Conservation (phyloP, 2,329 filamentous ascomycete species). For the Cercospora zeina region DNA sequence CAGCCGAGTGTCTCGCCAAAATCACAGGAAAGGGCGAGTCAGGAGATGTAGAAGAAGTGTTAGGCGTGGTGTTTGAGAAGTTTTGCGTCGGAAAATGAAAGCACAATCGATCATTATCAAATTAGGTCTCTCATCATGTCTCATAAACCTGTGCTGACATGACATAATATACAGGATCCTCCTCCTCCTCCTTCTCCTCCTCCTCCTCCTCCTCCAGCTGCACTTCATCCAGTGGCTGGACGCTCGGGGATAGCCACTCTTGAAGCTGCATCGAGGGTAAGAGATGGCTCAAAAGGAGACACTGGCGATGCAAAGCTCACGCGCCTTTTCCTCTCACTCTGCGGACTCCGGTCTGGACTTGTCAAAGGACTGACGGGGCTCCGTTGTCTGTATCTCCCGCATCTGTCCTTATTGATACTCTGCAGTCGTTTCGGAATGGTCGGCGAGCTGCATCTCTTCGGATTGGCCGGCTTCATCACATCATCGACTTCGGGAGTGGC, state of each 20-base stretch:
- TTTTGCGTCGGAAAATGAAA: constrained; percentile 48
- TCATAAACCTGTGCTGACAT: background rate
- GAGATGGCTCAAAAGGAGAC: background rate
- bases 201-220: too few relatives aligned
- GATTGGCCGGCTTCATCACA: background rate
- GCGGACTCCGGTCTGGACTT: background rate
- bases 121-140: background rate
- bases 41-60: constrained; percentile 90
- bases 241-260: background rate
- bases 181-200: too few relatives aligned
- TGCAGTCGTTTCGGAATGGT: constrained; percentile 8
- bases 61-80: constrained; percentile 98
- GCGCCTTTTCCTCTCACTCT: background rate
- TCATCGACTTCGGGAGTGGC: background rate
- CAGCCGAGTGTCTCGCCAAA: constrained; percentile 74
- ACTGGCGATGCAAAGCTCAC: constrained; percentile 13
- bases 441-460: constrained; percentile 16
- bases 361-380: constrained; percentile 13
- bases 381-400: background rate
- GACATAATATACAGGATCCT: background rate
- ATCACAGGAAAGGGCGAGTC: constrained; percentile 84
- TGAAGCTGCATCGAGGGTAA: background rate
- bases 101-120: background rate
- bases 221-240: background rate
- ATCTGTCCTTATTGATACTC: background rate